Base-by-base conservation (phyloP, 768 basidiomycete species). In the Galerina sulciceps region DNA sequence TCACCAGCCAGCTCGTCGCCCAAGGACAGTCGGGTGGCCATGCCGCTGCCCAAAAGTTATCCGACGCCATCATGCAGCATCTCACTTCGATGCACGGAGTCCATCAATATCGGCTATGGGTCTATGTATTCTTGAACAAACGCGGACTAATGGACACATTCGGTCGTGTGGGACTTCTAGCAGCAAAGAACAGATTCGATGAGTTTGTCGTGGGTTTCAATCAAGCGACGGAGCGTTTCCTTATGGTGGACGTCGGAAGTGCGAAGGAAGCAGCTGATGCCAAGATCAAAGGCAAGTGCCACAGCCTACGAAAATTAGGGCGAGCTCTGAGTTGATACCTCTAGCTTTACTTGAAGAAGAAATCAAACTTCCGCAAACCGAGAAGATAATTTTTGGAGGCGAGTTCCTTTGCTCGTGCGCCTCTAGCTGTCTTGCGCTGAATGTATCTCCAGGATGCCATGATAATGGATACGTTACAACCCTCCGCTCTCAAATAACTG, bases 181-280 rank as follows among this genome's bases (percentile, higher is more conserved):
- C 69, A n/a, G 73, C 73, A 18, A 79, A 73, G 62, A 58, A 59
- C 40, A 78, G 76, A 48, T 84, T 90, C 62, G 85, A 88, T 3
- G 85, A 86, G 15, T 91, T 91, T 66, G 71, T 86, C 54, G 71
- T 80, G 50, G 89, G 89, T 8, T 89, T 91, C 67, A 89, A 89
- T 69, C 85, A 88, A 71, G 85, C 88, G 10, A 75, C 83, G 13
- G 84, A 85, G 57, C 81, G 86, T 42, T 90, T 90, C 68, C 71
- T 83, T 51, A 84, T 91, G 73, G 79, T 88, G 34, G 89, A 91
- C 70, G 88, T 88, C 50, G 89, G 89, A 47, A 76, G 74, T 59
- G 84, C 79, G 49, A 91, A 91, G 73, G 89, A 91, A 76, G 87
- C 85, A 3, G 89, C 87, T 26, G 89, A 91, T 70, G 81, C 85